Evolutionary conservation across 352 stramenopile species (phyloP).

Genomic region (Pythium scleroteichum): DNA sequence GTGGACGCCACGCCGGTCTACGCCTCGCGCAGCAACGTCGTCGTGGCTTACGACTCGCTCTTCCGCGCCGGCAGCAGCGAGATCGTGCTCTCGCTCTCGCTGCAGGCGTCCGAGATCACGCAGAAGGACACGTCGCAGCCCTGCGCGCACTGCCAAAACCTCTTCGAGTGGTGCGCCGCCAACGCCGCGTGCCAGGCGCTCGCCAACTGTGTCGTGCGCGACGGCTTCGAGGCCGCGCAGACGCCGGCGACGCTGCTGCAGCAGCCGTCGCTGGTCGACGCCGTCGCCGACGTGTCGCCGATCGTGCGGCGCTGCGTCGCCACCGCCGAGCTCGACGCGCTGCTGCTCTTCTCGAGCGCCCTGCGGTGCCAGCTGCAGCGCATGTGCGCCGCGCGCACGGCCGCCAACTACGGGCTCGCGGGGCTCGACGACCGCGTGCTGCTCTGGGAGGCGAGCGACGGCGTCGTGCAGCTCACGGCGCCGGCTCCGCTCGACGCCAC

Average conservation of each 20-base stretch:
- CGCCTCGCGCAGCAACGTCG: slow-evolving; percentile 41
- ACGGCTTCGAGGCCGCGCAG: slow-evolving; percentile 30
- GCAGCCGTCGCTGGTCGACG: slow-evolving; percentile 11
- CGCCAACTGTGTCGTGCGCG: slow-evolving; percentile 37
- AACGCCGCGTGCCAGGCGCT: slow-evolving; percentile 43
- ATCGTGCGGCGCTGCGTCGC: slow-evolving; percentile 37
- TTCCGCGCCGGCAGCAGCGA: slow-evolving; percentile 32
- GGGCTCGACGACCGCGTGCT: slow-evolving; percentile 38
- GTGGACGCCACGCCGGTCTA: slow-evolving; percentile 24
- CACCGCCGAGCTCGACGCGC: slow-evolving; percentile 30
- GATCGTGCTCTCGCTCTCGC: slow-evolving; percentile 44
- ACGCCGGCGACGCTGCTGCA: slow-evolving; percentile 26
- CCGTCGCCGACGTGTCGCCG: slow-evolving; percentile 35
- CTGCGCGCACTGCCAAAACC: slow-evolving; percentile 53
- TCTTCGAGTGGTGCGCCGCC: slow-evolving; percentile 47
- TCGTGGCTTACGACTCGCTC: slow-evolving; percentile 45
- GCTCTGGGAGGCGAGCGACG: slow-evolving; percentile 47
- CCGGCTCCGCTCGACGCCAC: neutral
- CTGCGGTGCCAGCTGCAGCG: slow-evolving; percentile 57
- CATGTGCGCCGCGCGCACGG: slow-evolving; percentile 35
- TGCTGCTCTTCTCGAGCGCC: slow-evolving; percentile 50
- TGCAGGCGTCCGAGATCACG: slow-evolving; percentile 35
- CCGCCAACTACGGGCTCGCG: slow-evolving; percentile 24
- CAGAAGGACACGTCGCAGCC: slow-evolving; percentile 45
- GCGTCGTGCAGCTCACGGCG: slow-evolving; percentile 4